Evolutionary conservation across 306 rosid genomes (phyloP), one percentile per base, ranked within the genome.

Genomic region (Castanopsis chinensis): DNA sequence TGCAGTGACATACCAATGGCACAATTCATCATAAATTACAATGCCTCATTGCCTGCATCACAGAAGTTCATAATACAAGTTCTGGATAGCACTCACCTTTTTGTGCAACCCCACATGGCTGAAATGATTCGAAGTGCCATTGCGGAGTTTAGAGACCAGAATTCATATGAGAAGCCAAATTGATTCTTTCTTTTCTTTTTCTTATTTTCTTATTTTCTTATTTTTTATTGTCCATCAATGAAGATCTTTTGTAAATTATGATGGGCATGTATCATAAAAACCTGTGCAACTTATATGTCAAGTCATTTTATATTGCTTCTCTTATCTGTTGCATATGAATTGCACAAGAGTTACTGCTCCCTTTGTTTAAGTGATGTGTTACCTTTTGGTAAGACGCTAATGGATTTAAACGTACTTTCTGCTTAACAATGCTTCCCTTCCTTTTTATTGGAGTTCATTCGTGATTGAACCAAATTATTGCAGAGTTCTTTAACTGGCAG

Each of bases 1-100:
- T 81, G 88, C 95, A 94, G 99, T 78, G 99, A 95, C 82, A 56
- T 92, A 81, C 97, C 99, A 17, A 95, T 95, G 99, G 96, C 96
- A 1, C 99, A 95, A 49, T 95, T 92, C 86, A 91, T 95, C 84
- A 89, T 92, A 89, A 90, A 86, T 73, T 75, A 87, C 89, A 90
- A 95, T 73, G 88, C 89, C 78, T 56, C 95, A 56, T 13, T 86
- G 74, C 99, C 99, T 12, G 81, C 88, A 9, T 87, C 93, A 41
- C 96, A 90, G 56, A 88, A 88, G 71, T 91, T 95, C 87, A 91
- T 95, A 35, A 91, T 95, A 81, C 95, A 90, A 58, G 59, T 90
- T 21, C 84, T 91, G 94, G 98, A 95, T 82, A 83, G 27, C 25
- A 91, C 98, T 45, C 99, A 92, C 84, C 71, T 92, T 67, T 92